Evolutionary conservation across 164 flowering plant species (phyloP).

Genomic region (Houttuynia cordata): DNA sequence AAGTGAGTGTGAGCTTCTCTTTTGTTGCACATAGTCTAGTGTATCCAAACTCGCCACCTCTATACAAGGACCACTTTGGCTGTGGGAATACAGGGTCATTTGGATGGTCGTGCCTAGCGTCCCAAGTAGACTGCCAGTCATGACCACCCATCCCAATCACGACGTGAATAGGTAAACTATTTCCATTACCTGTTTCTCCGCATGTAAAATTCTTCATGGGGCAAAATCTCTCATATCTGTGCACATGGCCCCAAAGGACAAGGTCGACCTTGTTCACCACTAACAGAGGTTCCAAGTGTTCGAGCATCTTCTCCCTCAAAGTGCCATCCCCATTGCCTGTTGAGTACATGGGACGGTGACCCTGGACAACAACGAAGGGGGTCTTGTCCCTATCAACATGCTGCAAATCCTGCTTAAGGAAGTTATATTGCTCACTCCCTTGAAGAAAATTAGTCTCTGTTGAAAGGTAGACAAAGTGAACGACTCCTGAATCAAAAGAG

Average conservation of each 20-base stretch:
- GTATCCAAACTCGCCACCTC: constrained; percentile 91
- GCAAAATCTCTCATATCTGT: constrained; percentile 91
- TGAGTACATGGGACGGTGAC: constrained; percentile 98
- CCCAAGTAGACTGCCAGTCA: constrained; percentile 94
- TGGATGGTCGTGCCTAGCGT: constrained; percentile 64
- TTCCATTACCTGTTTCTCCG: constrained; percentile 30
- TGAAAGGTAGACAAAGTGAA: constrained; percentile 82
- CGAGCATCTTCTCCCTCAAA: constrained; percentile 44
- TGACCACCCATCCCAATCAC: constrained; percentile 99
- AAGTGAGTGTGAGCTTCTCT: constrained; percentile 63
- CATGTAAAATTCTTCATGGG: constrained; percentile 79
- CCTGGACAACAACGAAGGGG: constrained; percentile 89
- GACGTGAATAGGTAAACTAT: constrained; percentile 52
- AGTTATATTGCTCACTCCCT: constrained; percentile 67
- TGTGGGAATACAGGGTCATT: constrained; percentile 72
- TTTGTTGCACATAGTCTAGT: constrained; percentile 65
- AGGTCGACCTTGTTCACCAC: constrained; percentile 73
- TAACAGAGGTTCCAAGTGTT: constrained; percentile 70
- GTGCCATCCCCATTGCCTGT: constrained; percentile 74
- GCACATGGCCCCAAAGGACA: constrained; percentile 97
- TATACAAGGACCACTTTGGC: constrained; percentile 55
- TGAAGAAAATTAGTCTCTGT: constrained; percentile 89
- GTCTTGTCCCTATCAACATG: constrained; percentile 59
- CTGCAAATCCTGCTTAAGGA: constrained; percentile 64
- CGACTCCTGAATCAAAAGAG: constrained; percentile 65